Evolutionary conservation across 345 rosid genomes (phyloP), one percentile per base, ranked within the genome.

Genomic region (Bruguiera parviflora): DNA sequence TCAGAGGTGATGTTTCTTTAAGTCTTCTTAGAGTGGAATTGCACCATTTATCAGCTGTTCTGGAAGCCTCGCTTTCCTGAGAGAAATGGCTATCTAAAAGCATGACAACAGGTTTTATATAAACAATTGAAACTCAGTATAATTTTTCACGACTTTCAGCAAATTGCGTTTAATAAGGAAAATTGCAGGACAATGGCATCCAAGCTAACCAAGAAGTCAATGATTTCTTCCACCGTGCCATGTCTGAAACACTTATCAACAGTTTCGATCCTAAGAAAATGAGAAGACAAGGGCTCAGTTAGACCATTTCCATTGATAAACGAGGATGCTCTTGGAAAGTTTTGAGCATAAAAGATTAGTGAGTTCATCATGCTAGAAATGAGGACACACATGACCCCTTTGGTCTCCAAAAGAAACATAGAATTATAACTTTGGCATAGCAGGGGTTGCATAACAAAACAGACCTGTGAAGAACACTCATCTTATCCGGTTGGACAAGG

Each of bases 141-240:
- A 49, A 22, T 5, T 61, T 51, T 61, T 51, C 62, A 43, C 13
- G 5, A 13, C 49, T 43, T 43, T 43, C 49, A 43, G 18, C 49
- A 3, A 43, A 43, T 3, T 39, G 46, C 46, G 10, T 11, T 43
- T 2, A 43, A 3, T 43, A 43, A 11, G 18, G 49, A 43, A 43
- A 11, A 43, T 43, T 43, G 49, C 52, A 67, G 33, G 37, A 56
- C 63, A 51, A 25, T 56, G 15, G n/a, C 37, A 65, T 21, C 22
- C 19, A 67, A 62, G 61, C 87, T 83, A 82, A 93, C 98, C 87
- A 93, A 79, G 59, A 88, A 79, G 77, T 86, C 87, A 57, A 88
- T 78, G 51, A 95, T 92, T 81, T 90, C 98, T 86, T 92, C 99
- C 20, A 90, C 91, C 2, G 99, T 84, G 68, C 85, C 88, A 68